Evolutionary conservation across 73 alveolate species (phyloP).

Genomic region (Paramecium bursaria): DNA sequence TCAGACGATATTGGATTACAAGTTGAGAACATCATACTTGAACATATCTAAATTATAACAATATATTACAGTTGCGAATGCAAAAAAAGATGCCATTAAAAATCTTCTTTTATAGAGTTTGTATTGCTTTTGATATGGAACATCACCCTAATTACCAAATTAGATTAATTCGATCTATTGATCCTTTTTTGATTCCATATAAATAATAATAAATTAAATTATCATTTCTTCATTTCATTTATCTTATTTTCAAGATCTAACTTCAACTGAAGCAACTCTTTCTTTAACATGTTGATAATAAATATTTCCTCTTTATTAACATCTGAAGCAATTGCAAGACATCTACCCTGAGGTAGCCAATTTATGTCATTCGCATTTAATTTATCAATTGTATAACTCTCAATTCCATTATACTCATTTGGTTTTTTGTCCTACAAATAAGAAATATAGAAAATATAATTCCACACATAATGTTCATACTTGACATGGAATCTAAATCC

Average conservation of each 20-base stretch:
- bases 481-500: conserved; percentile 84
- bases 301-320: conserved; percentile 18
- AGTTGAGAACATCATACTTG: conserved; percentile 57
- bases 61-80: conserved; percentile 35
- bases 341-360: conserved; percentile 39
- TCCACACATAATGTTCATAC: conserved; percentile 89
- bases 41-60: conserved; percentile 30
- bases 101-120: conserved; percentile 31
- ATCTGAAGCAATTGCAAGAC: conserved; percentile 18
- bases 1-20: conserved; percentile 51
- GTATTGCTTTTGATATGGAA: conserved; percentile 6
- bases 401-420: conserved; percentile 96
- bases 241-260: too few relatives aligned
- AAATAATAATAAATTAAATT: too few relatives aligned
- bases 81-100: conserved; percentile 52
- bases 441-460: conserved; percentile 90
- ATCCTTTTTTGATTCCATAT: too few relatives aligned
- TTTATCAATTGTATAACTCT: conserved; percentile 86
- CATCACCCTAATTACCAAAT: too few relatives aligned
- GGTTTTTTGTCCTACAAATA: conserved; percentile 87
- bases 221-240: too few relatives aligned
- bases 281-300: background rate
- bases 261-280: too few relatives aligned
- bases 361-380: conserved; percentile 45
- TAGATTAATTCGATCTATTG: too few relatives aligned